Percentiles rank a stretch among this genome's conserved stretches.
Evolutionary conservation across 2,329 filamentous ascomycete genomes (phyloP).

Genomic region (Tolypocladium guangdongense): DNA sequence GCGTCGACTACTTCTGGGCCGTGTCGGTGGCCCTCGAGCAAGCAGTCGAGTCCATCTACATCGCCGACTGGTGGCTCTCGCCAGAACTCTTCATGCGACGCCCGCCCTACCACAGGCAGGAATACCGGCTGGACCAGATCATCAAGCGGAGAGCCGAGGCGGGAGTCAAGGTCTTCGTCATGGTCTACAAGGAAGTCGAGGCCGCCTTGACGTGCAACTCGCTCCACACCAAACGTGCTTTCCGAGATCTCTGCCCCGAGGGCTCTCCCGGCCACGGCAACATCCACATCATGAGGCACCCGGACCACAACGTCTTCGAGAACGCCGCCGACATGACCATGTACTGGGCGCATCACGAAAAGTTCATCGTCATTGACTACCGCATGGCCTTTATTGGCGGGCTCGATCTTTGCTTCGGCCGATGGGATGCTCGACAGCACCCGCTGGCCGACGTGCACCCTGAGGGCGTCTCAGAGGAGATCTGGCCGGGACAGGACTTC

Average conservation of each 20-base stretch:
- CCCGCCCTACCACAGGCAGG: conserved; percentile 69
- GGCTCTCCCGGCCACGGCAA: conserved; percentile 77
- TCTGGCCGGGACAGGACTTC: conserved; percentile 95
- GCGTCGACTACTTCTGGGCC: conserved; percentile 88
- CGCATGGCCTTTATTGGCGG: conserved; percentile 86
- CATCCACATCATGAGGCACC: conserved; percentile 80
- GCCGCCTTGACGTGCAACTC: conserved; percentile 86
- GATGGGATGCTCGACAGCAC: conserved; percentile 86
- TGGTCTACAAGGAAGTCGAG: conserved; percentile 82
- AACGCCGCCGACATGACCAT: conserved; percentile 94
- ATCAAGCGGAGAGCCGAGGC: conserved; percentile 83
- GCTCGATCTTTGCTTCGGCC: conserved; percentile 87
- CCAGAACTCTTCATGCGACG: conserved; percentile 79
- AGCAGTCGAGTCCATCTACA: conserved; percentile 89
- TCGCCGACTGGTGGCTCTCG: conserved; percentile 94
- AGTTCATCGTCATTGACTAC: conserved; percentile 93
- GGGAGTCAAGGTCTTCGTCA: conserved; percentile 88
- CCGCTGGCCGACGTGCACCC: conserved; percentile 80
- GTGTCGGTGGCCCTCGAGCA: conserved; percentile 83
- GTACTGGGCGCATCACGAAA: conserved; percentile 97
- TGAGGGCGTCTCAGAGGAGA: conserved; percentile 65
- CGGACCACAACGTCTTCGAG: conserved; percentile 89
- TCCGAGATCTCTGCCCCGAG: conserved; percentile 69
- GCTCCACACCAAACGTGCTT: conserved; percentile 78
- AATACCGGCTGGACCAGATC: conserved; percentile 78